These are phyloP conservation scores for Closterium sp. DNA, from an alignment of 139 green algal genomes.

Conservation along the genomic window DNA sequence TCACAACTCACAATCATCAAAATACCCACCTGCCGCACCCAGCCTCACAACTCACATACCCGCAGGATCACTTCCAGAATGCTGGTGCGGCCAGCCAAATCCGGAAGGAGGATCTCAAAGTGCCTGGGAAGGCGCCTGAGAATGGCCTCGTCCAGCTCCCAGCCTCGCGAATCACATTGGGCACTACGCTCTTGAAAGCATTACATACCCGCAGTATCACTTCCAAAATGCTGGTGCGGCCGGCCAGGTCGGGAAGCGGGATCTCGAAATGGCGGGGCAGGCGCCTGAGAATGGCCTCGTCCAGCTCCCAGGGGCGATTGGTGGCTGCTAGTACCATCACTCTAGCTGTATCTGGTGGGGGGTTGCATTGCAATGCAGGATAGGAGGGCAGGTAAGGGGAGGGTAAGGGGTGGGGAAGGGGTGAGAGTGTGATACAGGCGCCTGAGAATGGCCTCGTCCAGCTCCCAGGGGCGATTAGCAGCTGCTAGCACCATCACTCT, in stretches of 20 bases:
- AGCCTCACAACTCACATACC: too few relatives aligned
- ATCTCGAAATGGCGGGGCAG: conserved; percentile 44
- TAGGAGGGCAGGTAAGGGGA: too few relatives aligned
- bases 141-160: conserved; percentile 72
- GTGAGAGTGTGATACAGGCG: too few relatives aligned
- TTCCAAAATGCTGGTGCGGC: conserved; percentile 1
- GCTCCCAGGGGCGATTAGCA: conserved; percentile 72
- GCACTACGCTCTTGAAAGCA: too few relatives aligned
- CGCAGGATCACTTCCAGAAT: not conserved
- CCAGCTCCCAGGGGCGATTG: conserved; percentile 72
- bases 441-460: conserved; percentile 73
- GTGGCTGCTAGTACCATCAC: conserved; percentile 71
- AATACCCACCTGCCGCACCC: too few relatives aligned
- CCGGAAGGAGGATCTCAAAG: conserved; percentile 34
- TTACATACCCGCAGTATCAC: not conserved
- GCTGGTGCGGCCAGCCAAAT: not conserved
- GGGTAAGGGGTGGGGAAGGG: too few relatives aligned
- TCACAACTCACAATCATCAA: too few relatives aligned
- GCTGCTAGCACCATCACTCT: conserved; percentile 66
- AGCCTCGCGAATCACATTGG: too few relatives aligned
- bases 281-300: conserved; percentile 71
- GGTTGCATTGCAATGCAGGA: too few relatives aligned
- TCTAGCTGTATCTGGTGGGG: not conserved
- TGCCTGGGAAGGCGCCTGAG: conserved; percentile 56
- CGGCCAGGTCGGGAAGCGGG: conserved; percentile 9